Evolutionary conservation across 768 basidiomycete genomes (phyloP), one percentile per base, ranked within the genome.

Genomic region (Dendrothele bispora): DNA sequence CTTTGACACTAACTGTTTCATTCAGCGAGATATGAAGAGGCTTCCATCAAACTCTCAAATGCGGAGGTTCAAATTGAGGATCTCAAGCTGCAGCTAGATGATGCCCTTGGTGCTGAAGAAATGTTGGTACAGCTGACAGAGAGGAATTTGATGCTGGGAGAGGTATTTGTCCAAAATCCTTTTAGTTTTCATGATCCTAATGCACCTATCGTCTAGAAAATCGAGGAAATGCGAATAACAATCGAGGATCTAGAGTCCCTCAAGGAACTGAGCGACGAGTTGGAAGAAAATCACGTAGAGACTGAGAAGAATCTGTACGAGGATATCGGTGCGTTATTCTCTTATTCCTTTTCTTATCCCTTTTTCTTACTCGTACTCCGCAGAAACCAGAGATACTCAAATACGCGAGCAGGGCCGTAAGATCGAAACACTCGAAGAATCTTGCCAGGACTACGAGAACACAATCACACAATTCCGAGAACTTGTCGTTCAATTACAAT

Each of bases 161-260:
- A 98, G 77, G 92, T 91, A 55, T 44, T 68, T 55, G 25, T 17
- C 4, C 24, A 20, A 21, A 18, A 25, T 27, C 3, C 39, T n/a
- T 8, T 29, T 7, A 15, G 4, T 24, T 26, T 17, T 58, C 10
- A 52, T 21, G n/a, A 20, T 17, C 3, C 27, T 14, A 10, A 52
- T 39, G 20, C 15, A 32, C 7, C 21, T 39, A 26, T 29, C 20
- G 4, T n/a, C n/a, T 57, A 95, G 91, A 95, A 94, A 83, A 93
- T 98, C 54, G 97, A 98, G 63, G 94, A 98, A 67, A 95, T 98
- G 89, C 82, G 92, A 11, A 86, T 91, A 46, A 91, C 90, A 0
- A 92, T 98, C 46, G 95, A 98, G 63, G 97, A 99, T 58, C 82
- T 98, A 3, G 97, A 99, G 61, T 83, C 94, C 10, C 80, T 99